Evolutionary conservation across 306 rosid species (phyloP).

Genomic region (Glycine soja): DNA sequence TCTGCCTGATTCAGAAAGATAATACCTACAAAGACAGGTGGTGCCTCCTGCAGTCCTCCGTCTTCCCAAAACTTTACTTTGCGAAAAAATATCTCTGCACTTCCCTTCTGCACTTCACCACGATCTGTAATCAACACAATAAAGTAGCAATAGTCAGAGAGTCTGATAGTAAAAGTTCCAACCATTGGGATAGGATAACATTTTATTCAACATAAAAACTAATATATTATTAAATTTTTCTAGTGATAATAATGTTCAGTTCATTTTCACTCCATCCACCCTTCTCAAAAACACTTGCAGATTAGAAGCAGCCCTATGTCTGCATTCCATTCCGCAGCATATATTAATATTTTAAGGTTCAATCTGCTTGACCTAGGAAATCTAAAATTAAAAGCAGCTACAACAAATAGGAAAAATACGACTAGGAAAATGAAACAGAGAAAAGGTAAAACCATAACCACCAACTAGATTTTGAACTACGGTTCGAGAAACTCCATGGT

Average conservation of each 20-base stretch:
- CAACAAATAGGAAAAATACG: constrained; percentile 8
- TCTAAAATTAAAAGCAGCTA: constrained; percentile 33
- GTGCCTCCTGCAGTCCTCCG: constrained; percentile 83
- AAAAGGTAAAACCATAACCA: constrained; percentile 24
- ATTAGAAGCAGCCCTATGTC: neutral
- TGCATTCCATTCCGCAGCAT: constrained; percentile 3
- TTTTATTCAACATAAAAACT: constrained; percentile 16
- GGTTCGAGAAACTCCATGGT: constrained; percentile 24
- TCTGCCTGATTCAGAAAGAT: constrained; percentile 65
- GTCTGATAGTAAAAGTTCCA: constrained; percentile 15
- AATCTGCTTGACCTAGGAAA: constrained; percentile 29
- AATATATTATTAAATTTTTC: neutral
- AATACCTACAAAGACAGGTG: constrained; percentile 98
- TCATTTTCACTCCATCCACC: constrained; percentile 22
- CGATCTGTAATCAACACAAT: constrained; percentile 63
- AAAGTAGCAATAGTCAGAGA: neutral
- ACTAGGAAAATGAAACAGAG: constrained; percentile 1
- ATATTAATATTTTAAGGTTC: constrained; percentile 18
- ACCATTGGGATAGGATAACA: constrained; percentile 9
- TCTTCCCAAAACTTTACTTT: constrained; percentile 92
- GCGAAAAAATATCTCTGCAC: constrained; percentile 84
- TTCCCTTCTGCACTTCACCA: constrained; percentile 76
- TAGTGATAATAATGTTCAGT: neutral
- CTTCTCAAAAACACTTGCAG: constrained; percentile 16
- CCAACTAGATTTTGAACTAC: neutral